Base-by-base conservation (phyloP, 148 eudicot species). In the Polygonum aviculare region DNA sequence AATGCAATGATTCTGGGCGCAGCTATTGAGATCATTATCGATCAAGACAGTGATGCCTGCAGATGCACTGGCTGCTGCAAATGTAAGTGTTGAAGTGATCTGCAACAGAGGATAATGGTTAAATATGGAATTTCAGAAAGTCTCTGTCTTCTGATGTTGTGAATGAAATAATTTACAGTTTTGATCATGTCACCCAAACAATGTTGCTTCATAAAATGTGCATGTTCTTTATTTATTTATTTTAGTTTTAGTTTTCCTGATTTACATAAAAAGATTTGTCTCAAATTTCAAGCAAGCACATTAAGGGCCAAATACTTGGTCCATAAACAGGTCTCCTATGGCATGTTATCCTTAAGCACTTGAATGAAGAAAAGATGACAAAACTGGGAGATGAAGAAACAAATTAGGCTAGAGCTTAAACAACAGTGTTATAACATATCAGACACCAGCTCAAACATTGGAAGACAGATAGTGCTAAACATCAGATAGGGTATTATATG, bases 41-140 rank as follows among this genome's bases (percentile, higher is more conserved):
- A 87, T 84, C 21, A 89, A 80, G 78, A 87, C 90, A 36, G 93
- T 87, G 74, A 87, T 85, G n/a, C 90, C 93, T 49, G 89, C 90
- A 26, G 88, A 87, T 59, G 93, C 87, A 82, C 87, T 85, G 18
- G 93, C 90, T 36, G 89, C 90, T 69, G 90, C 87, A 80, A 89
- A 87, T 77, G 93, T 89, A 35, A 89, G 79, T 18, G 87, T 87
- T 2, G 90, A 89, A 72, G 86, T 87, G 26, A 89, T 72, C 90
- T 89, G 90, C 84, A 80, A 21, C 11, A 75, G 19, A 67, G 72
- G 11, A 67, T 15, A 26, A 0, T 26, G 44, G 10, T 65, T 65
- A 65, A n/a, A 33, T 8, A 26, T 4, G 26, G 65, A 59, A 10
- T 35, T 21, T 59, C 11, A 19, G 22, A 59, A 54, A 12, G 12